Conservation (phyloP, 2,329 filamentous ascomycete genomes). For the Chaetomium strumarium region DNA sequence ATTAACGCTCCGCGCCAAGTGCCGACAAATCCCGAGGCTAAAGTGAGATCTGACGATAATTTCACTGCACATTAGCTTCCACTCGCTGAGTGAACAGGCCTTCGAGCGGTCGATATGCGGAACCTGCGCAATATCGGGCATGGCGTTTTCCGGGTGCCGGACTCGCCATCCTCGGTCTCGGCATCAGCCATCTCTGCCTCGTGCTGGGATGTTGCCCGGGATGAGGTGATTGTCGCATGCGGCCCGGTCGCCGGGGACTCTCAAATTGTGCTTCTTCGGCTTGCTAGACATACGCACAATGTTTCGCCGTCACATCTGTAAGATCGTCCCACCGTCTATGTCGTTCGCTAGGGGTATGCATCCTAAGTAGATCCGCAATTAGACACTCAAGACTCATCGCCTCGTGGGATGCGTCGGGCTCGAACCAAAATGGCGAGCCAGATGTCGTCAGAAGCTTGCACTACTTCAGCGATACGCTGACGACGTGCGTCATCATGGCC, state of each 20-base stretch:
- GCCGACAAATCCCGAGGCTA: no score
- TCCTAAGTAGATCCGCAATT: slow-evolving; percentile 19
- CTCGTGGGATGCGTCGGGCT: slow-evolving; percentile 83
- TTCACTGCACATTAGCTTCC: no score
- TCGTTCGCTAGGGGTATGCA: background rate
- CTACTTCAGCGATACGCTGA: slow-evolving; percentile 74
- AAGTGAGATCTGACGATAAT: no score
- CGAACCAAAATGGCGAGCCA: slow-evolving; percentile 65
- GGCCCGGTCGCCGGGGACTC: slow-evolving; percentile 67
- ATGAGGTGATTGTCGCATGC: slow-evolving; percentile 75
- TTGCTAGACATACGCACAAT: slow-evolving; percentile 38
- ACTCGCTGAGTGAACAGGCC: background rate
- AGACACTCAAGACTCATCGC: slow-evolving; percentile 50
- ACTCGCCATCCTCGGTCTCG: slow-evolving; percentile 33
- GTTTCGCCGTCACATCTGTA: slow-evolving; percentile 36
- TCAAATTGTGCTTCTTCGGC: slow-evolving; percentile 64
- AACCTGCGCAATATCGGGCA: slow-evolving; percentile 78
- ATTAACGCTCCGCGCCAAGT: no score
- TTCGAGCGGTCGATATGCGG: slow-evolving; percentile 56
- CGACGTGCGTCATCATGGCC: slow-evolving; percentile 75
- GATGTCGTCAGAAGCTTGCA: slow-evolving; percentile 77
- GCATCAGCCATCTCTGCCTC: slow-evolving; percentile 63
- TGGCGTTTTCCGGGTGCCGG: slow-evolving; percentile 51
- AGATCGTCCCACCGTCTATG: slow-evolving; percentile 24
- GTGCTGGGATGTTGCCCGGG: slow-evolving; percentile 77